Evolutionary conservation across 2,329 filamentous ascomycete species (phyloP).

Genomic region (Aspergillus brunneoviolaceus): DNA sequence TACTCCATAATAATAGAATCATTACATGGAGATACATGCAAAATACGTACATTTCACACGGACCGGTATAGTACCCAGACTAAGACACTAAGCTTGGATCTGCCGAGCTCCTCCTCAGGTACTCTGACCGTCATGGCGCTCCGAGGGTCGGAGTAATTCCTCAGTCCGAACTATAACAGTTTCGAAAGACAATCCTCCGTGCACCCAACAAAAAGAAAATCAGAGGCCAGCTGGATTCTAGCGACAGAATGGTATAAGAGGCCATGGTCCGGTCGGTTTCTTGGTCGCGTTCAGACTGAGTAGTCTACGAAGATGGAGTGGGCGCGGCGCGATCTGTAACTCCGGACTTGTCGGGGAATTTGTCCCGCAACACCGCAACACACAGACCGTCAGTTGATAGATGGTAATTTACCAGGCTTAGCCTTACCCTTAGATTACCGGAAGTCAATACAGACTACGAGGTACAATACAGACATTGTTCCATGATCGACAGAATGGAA

Average conservation of each 20-base stretch:
- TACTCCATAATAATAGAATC: not conserved
- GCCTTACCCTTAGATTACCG: too few relatives aligned
- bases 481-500: not conserved
- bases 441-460: too few relatives aligned
- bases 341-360: not conserved
- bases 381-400: not conserved
- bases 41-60: too few relatives aligned
- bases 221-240: too few relatives aligned
- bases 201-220: too few relatives aligned
- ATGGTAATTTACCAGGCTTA: too few relatives aligned
- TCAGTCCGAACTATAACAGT: not conserved
- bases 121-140: not conserved
- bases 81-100: not conserved
- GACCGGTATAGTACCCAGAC: not conserved
- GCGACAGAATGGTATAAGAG: not conserved
- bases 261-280: not conserved
- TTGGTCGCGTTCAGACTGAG: not conserved
- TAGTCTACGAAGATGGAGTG: not conserved
- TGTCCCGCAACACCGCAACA: not conserved
- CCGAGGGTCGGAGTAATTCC: slow-evolving; percentile 5
- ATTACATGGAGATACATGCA: too few relatives aligned
- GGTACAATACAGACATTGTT: not conserved
- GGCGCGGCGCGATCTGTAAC: not conserved
- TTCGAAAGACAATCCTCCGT: too few relatives aligned
- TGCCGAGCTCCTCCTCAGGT: not conserved